Evolutionary conservation across 2,329 filamentous ascomycete genomes (phyloP), one percentile per base, ranked within the genome.

Genomic region (Escovopsis weberi): DNA sequence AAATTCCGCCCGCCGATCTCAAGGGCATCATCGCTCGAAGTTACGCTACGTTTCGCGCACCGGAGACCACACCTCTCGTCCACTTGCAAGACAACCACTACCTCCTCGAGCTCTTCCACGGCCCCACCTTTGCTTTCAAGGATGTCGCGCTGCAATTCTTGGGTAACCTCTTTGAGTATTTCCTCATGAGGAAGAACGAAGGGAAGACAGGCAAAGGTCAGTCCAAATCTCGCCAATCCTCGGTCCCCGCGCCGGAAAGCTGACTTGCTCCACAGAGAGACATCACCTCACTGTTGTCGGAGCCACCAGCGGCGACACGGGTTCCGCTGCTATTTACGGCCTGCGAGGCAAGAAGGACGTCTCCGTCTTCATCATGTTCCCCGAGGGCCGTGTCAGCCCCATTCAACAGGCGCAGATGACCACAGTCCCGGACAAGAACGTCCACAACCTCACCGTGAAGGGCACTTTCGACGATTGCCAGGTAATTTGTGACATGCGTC

Each of bases 361-460:
- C 12, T 93, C 86, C 0, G 85, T 96, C 42, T 91, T 94, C 67
- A 96, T 98, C 58, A 74, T 96, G 55, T 82, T 89, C 61, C 91
- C 91, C 26, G 85, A 91, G 62, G 89, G 87, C 48, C 83, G 86
- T 51, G 82, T 96, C 48, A 87, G 82, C 59, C 85, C 87, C 12
- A 83, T 96, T 44, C 91, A 96, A 62, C 86, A 96, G 63, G 83
- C 85, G 4, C 91, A 96, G 66, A 96, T 96, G 91, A 95, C 88
- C 1, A 95, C 89, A 0, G 84, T 91, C 26, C 68, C 86, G 35
- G 91, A 96, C 59, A 66, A 74, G 45, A 96, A 96, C 58, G 88
- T 96, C 32, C 86, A 95, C 70, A 94, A 94, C 62, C 67, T 96
- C 38, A 79, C 85, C 42, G 83, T 96, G 11, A 78, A 82, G 40